phyloP scores from a whole-genome alignment of 129 eudicot species.

The Flaveria sonorensis region DNA sequence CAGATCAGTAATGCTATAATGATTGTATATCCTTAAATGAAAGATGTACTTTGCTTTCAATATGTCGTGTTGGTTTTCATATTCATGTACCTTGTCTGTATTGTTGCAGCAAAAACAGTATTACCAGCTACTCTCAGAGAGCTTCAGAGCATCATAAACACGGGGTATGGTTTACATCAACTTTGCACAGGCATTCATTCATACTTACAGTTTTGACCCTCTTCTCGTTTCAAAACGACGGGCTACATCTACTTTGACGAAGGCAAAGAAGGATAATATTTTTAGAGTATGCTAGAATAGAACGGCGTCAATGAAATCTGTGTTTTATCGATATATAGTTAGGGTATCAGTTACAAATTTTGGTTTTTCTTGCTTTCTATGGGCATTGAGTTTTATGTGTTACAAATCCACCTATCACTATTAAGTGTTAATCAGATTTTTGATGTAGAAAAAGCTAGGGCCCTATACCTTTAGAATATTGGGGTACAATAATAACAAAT shows the following conservation, averaged over 20 bases:
- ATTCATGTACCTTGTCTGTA: conserved; percentile 8
- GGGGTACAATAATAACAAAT: no score
- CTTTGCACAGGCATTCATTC: background rate
- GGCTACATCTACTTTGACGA: background rate
- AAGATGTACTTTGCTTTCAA: background rate
- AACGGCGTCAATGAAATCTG: no score
- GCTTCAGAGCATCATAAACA: conserved; percentile 44
- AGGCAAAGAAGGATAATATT: no score
- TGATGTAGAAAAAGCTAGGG: no score
- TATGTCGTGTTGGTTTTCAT: background rate
- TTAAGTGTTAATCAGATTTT: no score
- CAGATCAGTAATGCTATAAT: background rate
- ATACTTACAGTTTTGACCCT: background rate
- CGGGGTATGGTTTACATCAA: background rate
- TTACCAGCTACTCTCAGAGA: conserved; percentile 46
- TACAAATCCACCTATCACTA: no score
- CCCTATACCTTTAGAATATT: no score
- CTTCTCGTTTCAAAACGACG: background rate
- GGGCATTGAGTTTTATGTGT: no score
- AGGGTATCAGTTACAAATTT: no score
- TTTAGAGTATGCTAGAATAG: no score
- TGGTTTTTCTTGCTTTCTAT: no score
- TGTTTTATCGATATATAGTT: no score
- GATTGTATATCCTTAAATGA: conserved; percentile 5
- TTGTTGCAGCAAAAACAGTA: conserved; percentile 65